Conservation (phyloP, 2,329 filamentous ascomycete species). For the Fusarium equiseti region DNA sequence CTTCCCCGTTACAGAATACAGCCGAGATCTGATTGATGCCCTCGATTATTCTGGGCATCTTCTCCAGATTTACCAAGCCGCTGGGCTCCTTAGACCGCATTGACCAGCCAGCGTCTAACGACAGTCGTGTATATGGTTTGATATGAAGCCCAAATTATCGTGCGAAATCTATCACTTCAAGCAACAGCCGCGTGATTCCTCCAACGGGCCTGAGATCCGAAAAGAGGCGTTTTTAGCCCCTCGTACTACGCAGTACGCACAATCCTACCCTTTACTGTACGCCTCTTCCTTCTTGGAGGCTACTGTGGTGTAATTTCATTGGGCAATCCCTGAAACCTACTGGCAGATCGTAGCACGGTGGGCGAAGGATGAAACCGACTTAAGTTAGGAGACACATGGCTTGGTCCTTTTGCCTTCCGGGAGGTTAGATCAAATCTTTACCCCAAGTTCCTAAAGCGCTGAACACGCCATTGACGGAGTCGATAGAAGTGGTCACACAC, state of each 20-base stretch:
- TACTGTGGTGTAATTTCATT: conserved; percentile 4
- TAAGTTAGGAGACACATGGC: neutral
- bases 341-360: neutral
- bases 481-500: neutral
- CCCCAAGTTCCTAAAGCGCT: neutral
- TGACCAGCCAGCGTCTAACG: conserved; percentile 2
- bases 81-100: neutral
- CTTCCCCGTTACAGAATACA: conserved; percentile 10
- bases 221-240: conserved; percentile 19
- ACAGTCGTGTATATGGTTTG: neutral
- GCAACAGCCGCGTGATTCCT: conserved; percentile 1
- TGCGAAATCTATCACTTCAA: neutral
- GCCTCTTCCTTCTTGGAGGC: conserved; percentile 6
- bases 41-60: conserved; percentile 18
- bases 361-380: conserved; percentile 18
- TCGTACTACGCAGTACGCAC: neutral
- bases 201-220: conserved; percentile 43
- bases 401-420: neutral
- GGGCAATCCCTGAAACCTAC: conserved; percentile 11
- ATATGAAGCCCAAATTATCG: neutral
- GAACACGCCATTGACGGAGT: neutral
- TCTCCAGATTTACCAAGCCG: conserved; percentile 24
- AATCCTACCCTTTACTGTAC: conserved; percentile 15
- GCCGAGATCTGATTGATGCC: conserved; percentile 1
- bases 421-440: conserved; percentile 1